Evolutionary conservation across 345 rosid species (phyloP).

Genomic region (Populus simonii): DNA sequence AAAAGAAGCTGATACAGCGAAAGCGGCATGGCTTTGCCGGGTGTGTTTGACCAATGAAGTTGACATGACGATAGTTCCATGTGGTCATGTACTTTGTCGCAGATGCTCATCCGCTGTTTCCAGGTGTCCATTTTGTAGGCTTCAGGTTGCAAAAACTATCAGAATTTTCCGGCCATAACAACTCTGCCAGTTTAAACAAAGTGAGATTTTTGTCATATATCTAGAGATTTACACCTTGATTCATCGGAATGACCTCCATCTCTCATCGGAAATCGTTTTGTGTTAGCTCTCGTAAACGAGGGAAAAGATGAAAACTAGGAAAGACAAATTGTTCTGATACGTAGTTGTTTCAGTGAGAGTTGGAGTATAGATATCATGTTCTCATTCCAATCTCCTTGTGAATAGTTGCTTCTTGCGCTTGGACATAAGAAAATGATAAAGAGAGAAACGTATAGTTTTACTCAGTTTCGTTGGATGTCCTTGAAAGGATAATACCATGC

Average conservation of each 20-base stretch:
- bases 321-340: too few relatives aligned
- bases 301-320: too few relatives aligned
- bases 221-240: neutral
- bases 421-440: too few relatives aligned
- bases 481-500: too few relatives aligned
- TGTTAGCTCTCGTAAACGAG: too few relatives aligned
- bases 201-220: neutral
- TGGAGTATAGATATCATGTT: too few relatives aligned
- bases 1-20: slow-evolving; percentile 84
- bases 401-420: too few relatives aligned
- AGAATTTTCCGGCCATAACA: slow-evolving; percentile 66
- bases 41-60: slow-evolving; percentile 81
- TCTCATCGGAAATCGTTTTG: neutral
- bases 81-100: slow-evolving; percentile 87
- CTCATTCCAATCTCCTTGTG: too few relatives aligned
- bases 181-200: neutral
- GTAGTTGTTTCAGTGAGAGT: too few relatives aligned
- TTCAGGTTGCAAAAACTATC: slow-evolving; percentile 62
- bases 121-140: slow-evolving; percentile 84
- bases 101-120: slow-evolving; percentile 78
- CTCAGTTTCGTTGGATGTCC: too few relatives aligned
- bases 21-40: slow-evolving; percentile 81
- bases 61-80: slow-evolving; percentile 69
- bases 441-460: too few relatives aligned
- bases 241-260: neutral